Percentiles rank a stretch among this genome's conserved stretches.
phyloP scores from a whole-genome alignment of 495 filamentous ascomycete species.

The Daldinia bambusicola region DNA sequence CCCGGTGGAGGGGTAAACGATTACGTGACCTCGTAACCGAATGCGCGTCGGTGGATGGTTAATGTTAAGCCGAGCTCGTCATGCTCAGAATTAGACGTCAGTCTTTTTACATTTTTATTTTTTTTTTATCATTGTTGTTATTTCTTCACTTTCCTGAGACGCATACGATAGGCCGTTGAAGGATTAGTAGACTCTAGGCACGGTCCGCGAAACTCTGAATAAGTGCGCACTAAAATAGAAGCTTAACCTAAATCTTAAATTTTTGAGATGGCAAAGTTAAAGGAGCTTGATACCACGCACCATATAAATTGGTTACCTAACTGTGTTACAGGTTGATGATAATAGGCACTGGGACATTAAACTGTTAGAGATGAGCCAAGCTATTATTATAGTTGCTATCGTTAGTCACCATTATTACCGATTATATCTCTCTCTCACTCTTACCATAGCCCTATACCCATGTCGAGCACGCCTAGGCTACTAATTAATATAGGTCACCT shows the following conservation, averaged over 20 bases:
- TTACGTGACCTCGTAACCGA: slow-evolving; percentile 13
- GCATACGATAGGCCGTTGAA: not conserved
- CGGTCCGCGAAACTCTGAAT: slow-evolving; percentile 26
- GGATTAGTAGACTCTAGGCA: slow-evolving; percentile 11
- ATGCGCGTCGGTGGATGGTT: not conserved
- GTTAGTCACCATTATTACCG: slow-evolving; percentile 6
- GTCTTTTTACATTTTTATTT: too few species aligned
- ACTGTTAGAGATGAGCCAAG: slow-evolving; percentile 4
- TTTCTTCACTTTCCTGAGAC: not conserved
- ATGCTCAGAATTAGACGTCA: slow-evolving; percentile 16
- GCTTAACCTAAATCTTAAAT: slow-evolving; percentile 14
- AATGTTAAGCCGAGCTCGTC: not conserved
- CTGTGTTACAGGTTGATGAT: slow-evolving; percentile 8
- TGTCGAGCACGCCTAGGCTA: slow-evolving; percentile 22
- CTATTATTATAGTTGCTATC: slow-evolving; percentile 10
- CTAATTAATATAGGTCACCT: not conserved
- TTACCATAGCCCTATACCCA: slow-evolving; percentile 8
- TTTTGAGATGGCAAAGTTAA: not conserved
- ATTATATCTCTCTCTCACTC: not conserved
- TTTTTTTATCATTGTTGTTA: too few species aligned
- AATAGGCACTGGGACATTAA: not conserved
- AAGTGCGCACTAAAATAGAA: slow-evolving; percentile 25
- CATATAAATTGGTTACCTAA: slow-evolving; percentile 2
- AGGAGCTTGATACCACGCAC: not conserved
- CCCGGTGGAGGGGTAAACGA: slow-evolving; percentile 15